Evolutionary conservation across 78 protist species (phyloP), one percentile per base, ranked within the genome.

Genomic region (Dictyostelium firmibasis): DNA sequence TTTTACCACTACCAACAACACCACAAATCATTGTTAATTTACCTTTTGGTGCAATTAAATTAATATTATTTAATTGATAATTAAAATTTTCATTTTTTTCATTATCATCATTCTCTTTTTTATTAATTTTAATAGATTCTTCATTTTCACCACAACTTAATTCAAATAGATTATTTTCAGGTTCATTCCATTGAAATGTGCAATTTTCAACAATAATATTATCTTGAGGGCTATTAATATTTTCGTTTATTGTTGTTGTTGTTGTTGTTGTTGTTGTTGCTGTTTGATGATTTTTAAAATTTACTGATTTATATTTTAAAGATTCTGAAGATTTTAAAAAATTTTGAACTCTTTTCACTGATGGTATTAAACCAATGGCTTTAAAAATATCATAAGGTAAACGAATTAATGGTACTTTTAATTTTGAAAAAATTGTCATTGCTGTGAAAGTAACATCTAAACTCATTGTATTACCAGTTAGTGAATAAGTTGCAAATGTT

Each of bases 1-100:
- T 53, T 97, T 98, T 98, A 64, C 99, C 99, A 1, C 82, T 27
- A 18, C 99, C 99, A 35, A 97, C 98, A 3, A 31, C 16, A 16
- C 99, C 99, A 10, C 81, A 75, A 7, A 98, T 94, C 20, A 95
- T 88, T 9, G 92, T 72, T 14, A 97, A 84, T n/a, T 29, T n/a
- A 2, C 95, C 94, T 23, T 18, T 13, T 13, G 92, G 96, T 35
- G 83, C 87, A 11, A 27, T 18, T 18, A 93, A 62, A 38, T 85
- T 57, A 38, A 93, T 35, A 74, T 85, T 33, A 8, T 43, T 57
- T n/a, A 93, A 41, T 31, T 72, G 70, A 16, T 25, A 25, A 25
- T 25, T 25, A 57, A 57, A 57, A 20, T 57, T 20, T 57, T 57
- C 27, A 20, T 5, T 50, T n/a, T n/a, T n/a, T n/a, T n/a, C n/a